Evolutionary conservation across 352 stramenopile species (phyloP), one percentile per base, ranked within the genome.

Genomic region (Phytophthora ramorum): DNA sequence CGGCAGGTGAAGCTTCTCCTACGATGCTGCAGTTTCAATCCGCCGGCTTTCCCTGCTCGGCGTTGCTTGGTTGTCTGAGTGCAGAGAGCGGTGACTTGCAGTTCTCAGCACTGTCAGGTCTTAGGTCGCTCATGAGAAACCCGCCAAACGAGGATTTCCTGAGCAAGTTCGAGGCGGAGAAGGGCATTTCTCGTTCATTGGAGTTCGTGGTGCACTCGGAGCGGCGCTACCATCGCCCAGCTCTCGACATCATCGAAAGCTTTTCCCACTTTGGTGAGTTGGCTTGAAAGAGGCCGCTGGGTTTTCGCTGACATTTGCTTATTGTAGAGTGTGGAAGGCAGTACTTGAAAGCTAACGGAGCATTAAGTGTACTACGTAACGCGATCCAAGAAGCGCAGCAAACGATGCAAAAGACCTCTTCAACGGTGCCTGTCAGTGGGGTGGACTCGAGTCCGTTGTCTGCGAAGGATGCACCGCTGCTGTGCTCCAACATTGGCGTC

Each of bases 231-330:
- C 78, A 89, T 44, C 51, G 47, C 0, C 68, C 66, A 8, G 45
- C 74, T 44, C 78, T 91, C 4, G 65, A 75, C 10, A 87, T 85
- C 32, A 14, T 87, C 4, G 78, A 86, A 45, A 78, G 52, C 8
- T 78, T 89, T 22, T 91, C 83, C 2, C 64, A 73, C 12, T 69
- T 73, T 38, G 74, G 81, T 90, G 73, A 50, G 68, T 63, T 55
- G n/a, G 7, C 1, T 32, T 28, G 2, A 28, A 28, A 16, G 37
- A 20, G 10, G 14, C 17, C 26, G 4, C 3, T 30, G 7, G 47
- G 38, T 49, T 35, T 32, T 17, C 20, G 38, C 20, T 50, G 9
- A 34, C 7, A 6, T 16, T 54, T 46, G 35, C 7, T 12, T 12
- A 3, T 20, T 44, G 14, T 35, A 71, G 68, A 72, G 1, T 69